phyloP scores from a whole-genome alignment of 2,329 filamentous ascomycete genomes.

The Colletotrichum tanaceti region DNA sequence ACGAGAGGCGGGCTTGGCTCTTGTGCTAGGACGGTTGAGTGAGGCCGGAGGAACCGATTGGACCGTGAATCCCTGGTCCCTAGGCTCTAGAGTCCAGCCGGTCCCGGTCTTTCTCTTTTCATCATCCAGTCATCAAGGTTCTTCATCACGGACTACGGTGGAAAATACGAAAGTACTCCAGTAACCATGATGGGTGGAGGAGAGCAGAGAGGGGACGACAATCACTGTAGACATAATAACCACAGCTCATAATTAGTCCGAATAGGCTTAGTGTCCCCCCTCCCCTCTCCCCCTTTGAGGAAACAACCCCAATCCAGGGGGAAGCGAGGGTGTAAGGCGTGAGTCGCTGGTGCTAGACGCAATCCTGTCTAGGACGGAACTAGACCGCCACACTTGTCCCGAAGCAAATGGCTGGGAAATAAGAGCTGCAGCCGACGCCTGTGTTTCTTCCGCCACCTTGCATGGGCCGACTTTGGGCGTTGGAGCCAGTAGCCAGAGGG shows the following conservation, averaged over 20 bases:
- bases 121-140: no score
- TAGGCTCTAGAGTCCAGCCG: no score
- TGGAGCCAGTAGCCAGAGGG: neutral
- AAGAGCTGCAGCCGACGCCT: neutral
- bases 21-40: no score
- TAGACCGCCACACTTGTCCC: neutral
- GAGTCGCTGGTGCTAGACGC: conserved; percentile 8
- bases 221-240: neutral
- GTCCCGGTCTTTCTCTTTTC: no score
- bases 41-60: neutral
- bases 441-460: neutral
- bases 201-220: no score
- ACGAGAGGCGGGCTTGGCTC: neutral
- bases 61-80: rapidly evolving
- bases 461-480: no score
- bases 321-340: neutral
- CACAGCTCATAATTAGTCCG: neutral
- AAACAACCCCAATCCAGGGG: neutral
- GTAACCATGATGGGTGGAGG: no score
- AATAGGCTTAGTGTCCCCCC: neutral
- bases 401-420: neutral
- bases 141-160: no score
- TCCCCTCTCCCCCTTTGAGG: neutral
- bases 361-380: conserved; percentile 1
- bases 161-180: no score